Percentiles rank a stretch among this genome's conserved stretches.
Conservation (phyloP, 495 filamentous ascomycete genomes). For the Daldinia bambusicola region DNA sequence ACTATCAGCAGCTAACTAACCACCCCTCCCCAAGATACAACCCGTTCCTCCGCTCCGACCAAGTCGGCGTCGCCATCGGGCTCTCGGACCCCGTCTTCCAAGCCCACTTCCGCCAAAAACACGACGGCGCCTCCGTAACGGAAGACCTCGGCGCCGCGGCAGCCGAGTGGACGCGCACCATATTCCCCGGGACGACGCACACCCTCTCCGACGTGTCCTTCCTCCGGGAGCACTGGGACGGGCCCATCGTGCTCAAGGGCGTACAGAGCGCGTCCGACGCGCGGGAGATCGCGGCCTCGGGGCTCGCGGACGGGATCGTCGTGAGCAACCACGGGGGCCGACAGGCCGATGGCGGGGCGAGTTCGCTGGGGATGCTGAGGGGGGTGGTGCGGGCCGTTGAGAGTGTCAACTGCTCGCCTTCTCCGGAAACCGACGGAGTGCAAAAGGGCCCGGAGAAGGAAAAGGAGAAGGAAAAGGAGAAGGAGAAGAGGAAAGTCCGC, state of each 20-base stretch:
- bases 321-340: background rate
- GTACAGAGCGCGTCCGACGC: background rate
- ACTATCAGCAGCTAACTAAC: background rate
- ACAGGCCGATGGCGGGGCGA: background rate
- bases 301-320: background rate
- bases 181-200: background rate
- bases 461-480: no score
- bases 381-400: background rate
- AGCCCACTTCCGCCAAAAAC: background rate
- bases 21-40: slow-evolving; percentile 37
- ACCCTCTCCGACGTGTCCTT: background rate
- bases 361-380: background rate
- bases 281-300: background rate
- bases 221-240: background rate
- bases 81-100: slow-evolving; percentile 46
- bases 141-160: background rate
- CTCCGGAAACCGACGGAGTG: no score
- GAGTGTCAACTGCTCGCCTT: background rate
- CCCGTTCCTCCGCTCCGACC: slow-evolving; percentile 42
- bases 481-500: slow-evolving; percentile 15
- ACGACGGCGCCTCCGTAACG: background rate
- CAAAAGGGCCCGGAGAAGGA: no score
- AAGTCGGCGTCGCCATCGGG: slow-evolving; percentile 43
- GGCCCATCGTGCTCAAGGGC: background rate
- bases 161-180: background rate